Percentiles rank a stretch among this genome's conserved stretches.
These are phyloP conservation scores for Neonectria punicea DNA, from an alignment of 2,329 filamentous ascomycete genomes.

Conservation along the genomic window DNA sequence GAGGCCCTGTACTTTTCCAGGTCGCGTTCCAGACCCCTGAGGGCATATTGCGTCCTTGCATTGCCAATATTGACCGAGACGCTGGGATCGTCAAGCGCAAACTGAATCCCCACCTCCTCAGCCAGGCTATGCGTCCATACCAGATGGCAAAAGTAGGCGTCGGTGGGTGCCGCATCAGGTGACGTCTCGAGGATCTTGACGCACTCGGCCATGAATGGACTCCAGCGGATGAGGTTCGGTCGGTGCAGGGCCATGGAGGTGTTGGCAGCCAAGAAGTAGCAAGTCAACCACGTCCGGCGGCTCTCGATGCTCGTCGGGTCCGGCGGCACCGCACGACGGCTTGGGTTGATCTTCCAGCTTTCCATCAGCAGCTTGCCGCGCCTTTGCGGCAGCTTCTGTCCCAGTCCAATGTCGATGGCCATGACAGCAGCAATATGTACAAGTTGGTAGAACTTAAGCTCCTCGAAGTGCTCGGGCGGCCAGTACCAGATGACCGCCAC, in stretches of 20 bases:
- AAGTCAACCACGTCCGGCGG: slow-evolving; percentile 67
- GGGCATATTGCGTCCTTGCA: slow-evolving; percentile 69
- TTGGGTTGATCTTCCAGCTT: slow-evolving; percentile 54
- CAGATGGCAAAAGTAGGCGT: slow-evolving; percentile 67
- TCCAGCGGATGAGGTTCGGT: slow-evolving; percentile 69
- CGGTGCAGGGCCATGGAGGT: slow-evolving; percentile 70
- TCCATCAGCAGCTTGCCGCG: slow-evolving; percentile 36
- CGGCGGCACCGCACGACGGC: slow-evolving; percentile 54
- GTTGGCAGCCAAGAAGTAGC: slow-evolving; percentile 68
- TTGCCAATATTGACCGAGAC: slow-evolving; percentile 67
- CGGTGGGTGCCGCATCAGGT: slow-evolving; percentile 65
- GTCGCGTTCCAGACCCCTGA: slow-evolving; percentile 73
- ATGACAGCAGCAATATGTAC: slow-evolving; percentile 84
- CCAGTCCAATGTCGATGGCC: slow-evolving; percentile 85
- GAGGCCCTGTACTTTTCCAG: slow-evolving; percentile 68
- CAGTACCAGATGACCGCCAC: slow-evolving; percentile 86
- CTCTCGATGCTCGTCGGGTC: slow-evolving; percentile 66
- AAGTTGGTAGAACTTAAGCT: slow-evolving; percentile 90
- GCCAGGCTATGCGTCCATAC: slow-evolving; percentile 70
- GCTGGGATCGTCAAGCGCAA: slow-evolving; percentile 72
- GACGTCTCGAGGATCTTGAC: slow-evolving; percentile 65
- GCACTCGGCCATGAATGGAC: slow-evolving; percentile 69
- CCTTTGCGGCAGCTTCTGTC: slow-evolving; percentile 50
- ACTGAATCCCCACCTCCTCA: slow-evolving; percentile 75
- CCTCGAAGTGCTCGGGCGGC: slow-evolving; percentile 83